A percentile compares a stretch with the other conserved stretches of the same genome.
Conservation (phyloP, 1,284 basidiomycete genomes). For the Sporisorium reilianum region DNA sequence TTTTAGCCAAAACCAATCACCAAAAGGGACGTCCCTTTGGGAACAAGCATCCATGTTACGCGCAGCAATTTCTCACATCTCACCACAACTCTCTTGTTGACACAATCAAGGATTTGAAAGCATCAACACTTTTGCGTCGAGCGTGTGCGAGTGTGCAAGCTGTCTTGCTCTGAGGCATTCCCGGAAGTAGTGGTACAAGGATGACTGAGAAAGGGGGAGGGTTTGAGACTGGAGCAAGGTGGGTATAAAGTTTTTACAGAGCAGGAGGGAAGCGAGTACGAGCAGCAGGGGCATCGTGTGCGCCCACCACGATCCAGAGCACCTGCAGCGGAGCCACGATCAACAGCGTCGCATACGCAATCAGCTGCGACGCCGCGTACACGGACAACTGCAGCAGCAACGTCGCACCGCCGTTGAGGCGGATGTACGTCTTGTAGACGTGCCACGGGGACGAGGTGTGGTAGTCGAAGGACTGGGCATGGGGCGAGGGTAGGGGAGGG, state of each 20-base stretch:
- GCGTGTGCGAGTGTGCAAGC: background rate
- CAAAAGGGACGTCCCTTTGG: background rate
- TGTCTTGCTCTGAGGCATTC: too few species aligned
- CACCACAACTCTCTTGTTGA: constrained; percentile 6
- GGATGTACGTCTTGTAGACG: constrained; percentile 6
- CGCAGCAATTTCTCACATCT: background rate
- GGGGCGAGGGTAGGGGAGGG: constrained; percentile 20
- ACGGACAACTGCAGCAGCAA: constrained; percentile 10
- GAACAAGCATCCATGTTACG: background rate
- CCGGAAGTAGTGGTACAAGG: background rate
- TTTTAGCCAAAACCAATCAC: constrained; percentile 3
- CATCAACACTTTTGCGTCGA: background rate
- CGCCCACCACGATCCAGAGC: constrained; percentile 7
- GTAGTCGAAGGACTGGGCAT: background rate
- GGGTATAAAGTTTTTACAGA: background rate
- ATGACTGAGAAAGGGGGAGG: background rate
- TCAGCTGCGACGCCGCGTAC: constrained; percentile 8
- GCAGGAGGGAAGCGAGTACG: background rate
- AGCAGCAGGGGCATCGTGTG: background rate
- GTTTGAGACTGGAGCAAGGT: background rate
- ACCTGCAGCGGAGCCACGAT: constrained; percentile 33
- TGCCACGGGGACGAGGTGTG: constrained; percentile 1
- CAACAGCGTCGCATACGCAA: constrained; percentile 9
- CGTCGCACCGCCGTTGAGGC: constrained; percentile 11
- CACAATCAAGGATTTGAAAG: background rate